Evolutionary conservation across 2,329 filamentous ascomycete species (phyloP), one percentile per base, ranked within the genome.

Genomic region (Onygenales sp.): DNA sequence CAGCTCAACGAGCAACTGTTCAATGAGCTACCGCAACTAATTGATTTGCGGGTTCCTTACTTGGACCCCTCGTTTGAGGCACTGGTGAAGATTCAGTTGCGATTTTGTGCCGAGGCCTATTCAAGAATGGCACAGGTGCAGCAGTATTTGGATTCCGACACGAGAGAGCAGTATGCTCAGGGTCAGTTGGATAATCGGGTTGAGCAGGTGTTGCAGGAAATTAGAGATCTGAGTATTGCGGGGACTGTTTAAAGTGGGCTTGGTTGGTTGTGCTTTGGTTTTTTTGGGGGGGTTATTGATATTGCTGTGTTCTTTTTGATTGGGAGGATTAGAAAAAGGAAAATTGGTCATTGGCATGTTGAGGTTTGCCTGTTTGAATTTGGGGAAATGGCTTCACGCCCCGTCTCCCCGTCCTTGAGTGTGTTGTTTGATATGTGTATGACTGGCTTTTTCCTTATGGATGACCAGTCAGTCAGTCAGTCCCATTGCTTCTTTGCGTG

Each of bases 61-160:
- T 82, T 98, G 54, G 93, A 98, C 65, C 94, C 94, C 0, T 92
- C 85, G 57, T 98, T 98, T 67, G 93, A 98, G 73, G 93, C 94
- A 0, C 83, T 98, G 51, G 93, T 98, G 69, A 98, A 98, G 78
- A 98, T 98, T 61, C 93, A 98, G 75, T 72, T 98, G 64, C 81
- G 93, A 39, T 98, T 98, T 76, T 98, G 94, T 66, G 93, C 94
- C 7, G 93, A 98, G 74, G 93, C 93, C 1, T 98, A 98, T 72
- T 91, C 85, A 57, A 81, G 93, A 47, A 98, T 98, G 93, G 93
- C 94, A 31, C 94, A 98, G 75, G 94, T 98, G 54, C 93, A 98
- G 75, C 93, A 98, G 74, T 97, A 96, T 69, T 79, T 98, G 35
- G 93, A 97, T 68, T 87, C 92, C 33, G 90, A 95, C 66, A 97